Percentiles rank a stretch among this genome's conserved stretches.
These are phyloP conservation scores for Neurospora sp. DNA, from an alignment of 2,329 filamentous ascomycete species.

Conservation along the genomic window DNA sequence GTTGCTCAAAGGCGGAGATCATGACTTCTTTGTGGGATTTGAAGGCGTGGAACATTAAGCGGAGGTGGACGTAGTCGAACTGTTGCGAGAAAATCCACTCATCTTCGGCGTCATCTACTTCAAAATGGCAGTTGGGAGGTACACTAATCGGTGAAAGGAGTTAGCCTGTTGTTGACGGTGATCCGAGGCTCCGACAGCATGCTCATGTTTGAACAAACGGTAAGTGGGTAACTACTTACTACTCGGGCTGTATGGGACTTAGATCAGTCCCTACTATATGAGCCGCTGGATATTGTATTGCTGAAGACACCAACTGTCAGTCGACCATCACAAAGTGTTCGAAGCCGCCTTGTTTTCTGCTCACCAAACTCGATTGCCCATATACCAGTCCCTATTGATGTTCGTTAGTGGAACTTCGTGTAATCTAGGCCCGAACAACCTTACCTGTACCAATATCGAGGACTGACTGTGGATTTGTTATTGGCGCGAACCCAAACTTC, in stretches of 20 bases:
- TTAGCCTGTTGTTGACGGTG: background rate
- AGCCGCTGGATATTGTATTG: conserved; percentile 8
- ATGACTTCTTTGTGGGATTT: conserved; percentile 5
- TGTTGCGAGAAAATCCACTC: conserved; percentile 9
- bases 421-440: background rate
- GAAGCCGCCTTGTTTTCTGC: background rate
- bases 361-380: conserved; percentile 14
- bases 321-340: background rate
- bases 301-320: conserved; percentile 1
- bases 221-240: background rate
- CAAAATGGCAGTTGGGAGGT: conserved; percentile 13
- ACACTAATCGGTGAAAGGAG: background rate
- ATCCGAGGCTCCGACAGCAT: background rate
- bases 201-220: background rate
- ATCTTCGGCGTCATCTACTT: conserved; percentile 12
- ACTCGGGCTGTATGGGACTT: conserved; percentile 12
- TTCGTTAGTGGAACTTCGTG: background rate
- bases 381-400: conserved; percentile 8
- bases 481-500: conserved; percentile 7
- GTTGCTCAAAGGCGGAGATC: conserved; percentile 7
- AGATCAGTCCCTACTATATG: conserved; percentile 12
- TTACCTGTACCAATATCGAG: conserved; percentile 7
- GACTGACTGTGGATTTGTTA: conserved; percentile 4
- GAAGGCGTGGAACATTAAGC: conserved; percentile 6
- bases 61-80: conserved; percentile 13